phyloP scores from a whole-genome alignment of 148 eudicot species.

The Nepenthes mirabilis region DNA sequence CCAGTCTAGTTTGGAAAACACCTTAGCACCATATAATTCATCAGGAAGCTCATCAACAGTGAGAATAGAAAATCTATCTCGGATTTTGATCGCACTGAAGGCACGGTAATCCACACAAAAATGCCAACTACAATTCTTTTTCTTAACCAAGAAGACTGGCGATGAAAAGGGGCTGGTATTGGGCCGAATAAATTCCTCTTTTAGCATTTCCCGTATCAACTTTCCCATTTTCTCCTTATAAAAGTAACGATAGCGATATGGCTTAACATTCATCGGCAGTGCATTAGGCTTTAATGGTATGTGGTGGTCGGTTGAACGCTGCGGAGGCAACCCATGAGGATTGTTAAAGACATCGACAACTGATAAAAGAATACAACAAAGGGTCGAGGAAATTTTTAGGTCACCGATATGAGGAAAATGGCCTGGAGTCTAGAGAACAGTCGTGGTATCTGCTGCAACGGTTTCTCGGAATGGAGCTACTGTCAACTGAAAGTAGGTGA shows the following conservation, averaged over 20 bases:
- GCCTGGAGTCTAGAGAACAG: too few relatives aligned
- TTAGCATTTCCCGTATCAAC: conserved; percentile 2
- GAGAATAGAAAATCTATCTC: conserved; percentile 1
- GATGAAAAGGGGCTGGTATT: conserved; percentile 4
- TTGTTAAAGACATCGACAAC: too few relatives aligned
- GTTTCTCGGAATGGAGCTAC: too few relatives aligned
- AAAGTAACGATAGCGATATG: conserved; percentile 1
- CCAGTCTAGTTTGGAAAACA: neutral
- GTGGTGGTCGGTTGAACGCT: too few relatives aligned
- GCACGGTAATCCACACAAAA: conserved; percentile 6
- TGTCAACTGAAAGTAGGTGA: too few relatives aligned
- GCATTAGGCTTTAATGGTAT: too few relatives aligned
- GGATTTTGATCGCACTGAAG: neutral
- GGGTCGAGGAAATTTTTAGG: too few relatives aligned
- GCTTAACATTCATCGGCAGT: neutral
- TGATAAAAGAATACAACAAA: too few relatives aligned
- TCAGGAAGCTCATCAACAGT: neutral
- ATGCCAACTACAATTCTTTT: conserved; percentile 3
- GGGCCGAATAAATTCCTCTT: neutral
- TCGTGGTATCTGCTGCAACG: too few relatives aligned
- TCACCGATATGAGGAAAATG: too few relatives aligned
- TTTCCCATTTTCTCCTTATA: neutral
- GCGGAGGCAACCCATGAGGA: too few relatives aligned
- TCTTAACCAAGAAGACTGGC: neutral
- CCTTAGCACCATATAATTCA: conserved; percentile 1